Base-by-base conservation (phyloP, 805 yeast genomes). In the Candida vaughaniae region DNA sequence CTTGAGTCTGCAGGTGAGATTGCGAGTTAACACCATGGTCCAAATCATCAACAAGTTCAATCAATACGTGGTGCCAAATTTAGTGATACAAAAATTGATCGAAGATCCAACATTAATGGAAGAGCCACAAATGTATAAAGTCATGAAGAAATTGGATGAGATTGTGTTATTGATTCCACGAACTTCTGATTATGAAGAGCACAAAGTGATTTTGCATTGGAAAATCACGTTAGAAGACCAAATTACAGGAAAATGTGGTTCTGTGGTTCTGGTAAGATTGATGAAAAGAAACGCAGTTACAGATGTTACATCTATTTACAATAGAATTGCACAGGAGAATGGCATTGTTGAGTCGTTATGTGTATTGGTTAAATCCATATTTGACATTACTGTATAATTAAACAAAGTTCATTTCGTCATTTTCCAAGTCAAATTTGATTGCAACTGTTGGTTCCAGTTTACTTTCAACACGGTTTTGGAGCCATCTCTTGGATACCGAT, bases 381-480 rank as follows among this genome's bases (percentile, higher is more conserved):
- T 55, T 32, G 37, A 39, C 16, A 33, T 42, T 12, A 25, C 17
- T 23, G 27, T 33, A 27, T 33, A 28, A 16, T 14, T 25, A 22
- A 12, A 18, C 22, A 19, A 36, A 39, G 5, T 23, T 31, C 26
- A 60, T 43, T 16, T 41, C 38, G 8, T 48, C 60, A 16, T 52
- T 49, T 6, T 52, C 59, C 25, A 66, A 47, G 44, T 66, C 62
- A 40, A 64, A 60, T 23, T 46, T 27, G 15, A 35, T 22, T 7
- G 9, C 5, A 10, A 14, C 7, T 27, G 16, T 26, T 7, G 10
- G 26, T 16, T 27, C 23, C 16, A 9, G 20, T 6, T 17, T 7
- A 12, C 36, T 22, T 19, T 33, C n/a, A 22, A 19, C 55, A 42
- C 7, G 16, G 17, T 25, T 35, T 29, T 14, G 28, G 14, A 33